Percentiles rank a stretch among this genome's conserved stretches.
Conservation (phyloP, 345 rosid genomes). For the Citrus cavaleriei region DNA sequence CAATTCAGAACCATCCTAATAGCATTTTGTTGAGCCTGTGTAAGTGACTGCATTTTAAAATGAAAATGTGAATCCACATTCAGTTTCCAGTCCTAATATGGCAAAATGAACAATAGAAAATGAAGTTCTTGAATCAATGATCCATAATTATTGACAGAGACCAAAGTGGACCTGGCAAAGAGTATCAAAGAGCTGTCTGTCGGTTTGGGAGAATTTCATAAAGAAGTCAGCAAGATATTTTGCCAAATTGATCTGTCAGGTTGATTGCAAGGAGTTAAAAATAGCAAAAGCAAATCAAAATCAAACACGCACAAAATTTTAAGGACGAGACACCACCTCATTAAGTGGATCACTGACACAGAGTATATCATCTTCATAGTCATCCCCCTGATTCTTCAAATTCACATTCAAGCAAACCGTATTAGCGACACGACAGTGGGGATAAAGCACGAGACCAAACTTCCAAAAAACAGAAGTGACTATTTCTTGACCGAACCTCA, state of each 20-base stretch:
- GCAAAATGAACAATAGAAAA: neutral
- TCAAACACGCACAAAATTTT: neutral
- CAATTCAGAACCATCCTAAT: conserved; percentile 37
- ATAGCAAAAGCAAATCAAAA: neutral
- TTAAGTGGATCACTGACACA: conserved; percentile 62
- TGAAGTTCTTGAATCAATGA: neutral
- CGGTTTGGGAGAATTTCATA: conserved; percentile 44
- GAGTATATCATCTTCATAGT: conserved; percentile 47
- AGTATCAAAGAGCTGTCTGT: conserved; percentile 48
- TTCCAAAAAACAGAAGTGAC: neutral
- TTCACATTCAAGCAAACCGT: conserved; percentile 2
- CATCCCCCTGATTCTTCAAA: conserved; percentile 59
- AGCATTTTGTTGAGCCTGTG: conserved; percentile 44
- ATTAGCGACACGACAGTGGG: neutral
- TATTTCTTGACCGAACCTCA: conserved; percentile 39
- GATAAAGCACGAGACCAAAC: neutral
- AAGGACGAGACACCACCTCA: conserved; percentile 40
- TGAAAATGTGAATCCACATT: neutral
- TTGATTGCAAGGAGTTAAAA: conserved; percentile 7
- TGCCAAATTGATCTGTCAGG: conserved; percentile 68
- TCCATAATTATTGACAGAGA: conserved; percentile 7
- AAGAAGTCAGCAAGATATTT: conserved; percentile 65
- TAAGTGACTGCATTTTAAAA: conserved; percentile 48
- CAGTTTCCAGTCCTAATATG: neutral
- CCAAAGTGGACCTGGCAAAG: conserved; percentile 60